phyloP scores from a whole-genome alignment of 1,139 yeast genomes.

The Blastobotrys serpentis region DNA sequence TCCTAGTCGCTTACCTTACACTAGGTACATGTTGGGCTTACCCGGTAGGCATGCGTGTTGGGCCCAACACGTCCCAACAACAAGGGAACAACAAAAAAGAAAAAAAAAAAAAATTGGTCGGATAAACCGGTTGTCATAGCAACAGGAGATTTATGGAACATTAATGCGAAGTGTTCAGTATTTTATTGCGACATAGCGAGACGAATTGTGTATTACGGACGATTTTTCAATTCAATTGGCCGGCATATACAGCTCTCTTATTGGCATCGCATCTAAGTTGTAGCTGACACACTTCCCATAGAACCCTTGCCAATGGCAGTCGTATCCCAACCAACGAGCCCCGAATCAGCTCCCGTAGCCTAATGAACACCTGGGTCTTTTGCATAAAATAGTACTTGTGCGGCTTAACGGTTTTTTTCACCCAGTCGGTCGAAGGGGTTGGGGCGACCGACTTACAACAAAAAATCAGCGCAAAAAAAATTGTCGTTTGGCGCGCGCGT shows the following conservation, averaged over 20 bases:
- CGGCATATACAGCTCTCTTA: no score
- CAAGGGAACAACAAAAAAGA: not conserved
- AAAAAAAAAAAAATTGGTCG: not conserved
- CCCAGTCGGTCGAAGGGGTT: not conserved
- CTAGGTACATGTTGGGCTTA: not conserved
- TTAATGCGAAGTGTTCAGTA: no score
- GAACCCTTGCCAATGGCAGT: no score
- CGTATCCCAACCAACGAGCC: no score
- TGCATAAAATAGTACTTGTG: constrained; percentile 1
- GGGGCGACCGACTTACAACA: constrained; percentile 3
- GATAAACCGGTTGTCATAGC: not conserved
- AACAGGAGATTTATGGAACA: not conserved
- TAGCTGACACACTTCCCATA: no score
- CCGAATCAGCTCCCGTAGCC: no score
- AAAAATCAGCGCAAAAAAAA: not conserved
- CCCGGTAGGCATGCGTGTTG: constrained; percentile 4
- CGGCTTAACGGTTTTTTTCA: not conserved
- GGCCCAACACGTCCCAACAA: constrained; percentile 8
- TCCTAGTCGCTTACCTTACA: not conserved
- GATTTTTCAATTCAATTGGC: no score
- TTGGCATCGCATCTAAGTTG: no score
- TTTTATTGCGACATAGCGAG: no score
- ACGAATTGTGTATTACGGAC: no score
- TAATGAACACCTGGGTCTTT: not conserved
- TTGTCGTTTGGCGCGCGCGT: not conserved